Evolutionary conservation across 305 asterid genomes (phyloP), one percentile per base, ranked within the genome.

Genomic region (Nicotiana rustica): DNA sequence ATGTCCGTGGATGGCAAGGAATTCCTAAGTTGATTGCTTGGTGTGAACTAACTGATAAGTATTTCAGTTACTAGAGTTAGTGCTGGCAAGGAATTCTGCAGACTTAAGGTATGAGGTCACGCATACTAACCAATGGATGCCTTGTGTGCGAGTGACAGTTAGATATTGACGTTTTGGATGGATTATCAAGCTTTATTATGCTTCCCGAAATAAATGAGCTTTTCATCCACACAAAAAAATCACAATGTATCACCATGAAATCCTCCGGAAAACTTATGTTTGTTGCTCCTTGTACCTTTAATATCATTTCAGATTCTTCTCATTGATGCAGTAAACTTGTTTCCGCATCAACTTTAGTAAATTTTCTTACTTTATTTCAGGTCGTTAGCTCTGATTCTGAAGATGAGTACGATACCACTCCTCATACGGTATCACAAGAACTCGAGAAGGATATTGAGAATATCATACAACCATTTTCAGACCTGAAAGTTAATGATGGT

Each of bases 331-430:
- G 52, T 82, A 49, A 36, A 49, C 18, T 81, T 67, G 52, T 36
- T 77, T 65, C 31, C 77, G 52, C n/a, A 19, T 85, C 59, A 31
- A 47, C 75, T 75, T 61, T 31, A 19, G 66, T 71, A 80, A 10
- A 64, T 56, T 77, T 62, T 84, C 41, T 69, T 66, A 75, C 86
- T 60, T 78, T 65, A n/a, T 57, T 84, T 80, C 76, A 95, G 98
- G 85, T 88, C 82, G 79, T 83, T 75, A 86, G 93, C 91, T 90
- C 95, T 55, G 97, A 92, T 78, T 93, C 96, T 78, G 97, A 95
- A 47, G 85, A 67, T 41, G 97, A 95, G 87, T 66, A 73, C 7
- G 91, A 85, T 66, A 73, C 71, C 67, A 83, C 67, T 71, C 47
- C 84, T 70, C 59, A 44, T 18, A 36, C 76, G 68, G 65, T 81